Evolutionary conservation across 225 moss, liverwort and hornwort genomes (phyloP), one percentile per base, ranked within the genome.

Genomic region (Neckera pumila): DNA sequence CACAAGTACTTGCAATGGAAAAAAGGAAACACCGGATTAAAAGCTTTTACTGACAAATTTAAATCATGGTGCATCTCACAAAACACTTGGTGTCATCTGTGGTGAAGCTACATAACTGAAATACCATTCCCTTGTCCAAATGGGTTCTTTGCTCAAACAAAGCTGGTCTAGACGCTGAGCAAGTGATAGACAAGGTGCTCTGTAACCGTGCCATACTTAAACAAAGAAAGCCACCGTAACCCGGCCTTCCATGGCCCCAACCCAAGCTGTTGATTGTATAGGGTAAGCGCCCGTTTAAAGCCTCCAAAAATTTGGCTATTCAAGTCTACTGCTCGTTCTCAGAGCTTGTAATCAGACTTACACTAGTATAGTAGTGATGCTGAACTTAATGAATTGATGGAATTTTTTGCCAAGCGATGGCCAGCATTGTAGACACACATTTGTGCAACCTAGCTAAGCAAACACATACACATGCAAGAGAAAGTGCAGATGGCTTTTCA

Each of bases 31-130:
- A 30, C 73, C 1, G 0, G 6, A 3, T 10, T 30, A 3, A 3
- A 73, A 28, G 8, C 6, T 28, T 45, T 10, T 11, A 28, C 6
- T 4, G 18, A 17, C 30, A 10, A 73, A 30, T 17, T 17, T 11
- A 73, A 45, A 11, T 0, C 11, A 45, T 45, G 45, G 28, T 6
- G 73, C 11, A 3, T 11, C 30, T 45, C 30, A 45, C 45, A 40
- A 96, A 83, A 94, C 94, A 96, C 31, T 95, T 92, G 31, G 94
- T 90, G 69, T 90, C 94, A 38, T 94, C 92, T 34, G 80, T 83
- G 51, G 90, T 92, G 51, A 96, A 86, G 74, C 92, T 13, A 84
- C 87, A 76, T 86, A 94, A 82, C 83, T 94, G 21, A 76, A 89
- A 61, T 95, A 94, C 81, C 71, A 42, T 43, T 43, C 25, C 27